Base-by-base conservation (phyloP, 352 stramenopile species). In the Saprolegnia diclina region DNA sequence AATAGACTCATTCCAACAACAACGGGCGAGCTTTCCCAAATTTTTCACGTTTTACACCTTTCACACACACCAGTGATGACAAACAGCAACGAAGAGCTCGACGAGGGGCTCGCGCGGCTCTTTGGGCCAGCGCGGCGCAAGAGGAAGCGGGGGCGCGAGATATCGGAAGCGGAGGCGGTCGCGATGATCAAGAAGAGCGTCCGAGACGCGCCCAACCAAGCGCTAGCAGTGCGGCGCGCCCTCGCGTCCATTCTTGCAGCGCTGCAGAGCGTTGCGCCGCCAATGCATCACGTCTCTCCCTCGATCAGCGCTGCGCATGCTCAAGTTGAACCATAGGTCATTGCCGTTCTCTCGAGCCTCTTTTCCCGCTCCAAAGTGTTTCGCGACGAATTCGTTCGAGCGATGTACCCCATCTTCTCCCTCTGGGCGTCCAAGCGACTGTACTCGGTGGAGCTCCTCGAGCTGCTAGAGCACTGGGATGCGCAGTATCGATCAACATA, bases 351-450 rank as follows among this genome's bases (percentile, higher is more conserved):
- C n/a, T 54, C 46, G 24, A 29, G 46, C 5, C 24, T 54, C 2
- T 54, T 54, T 54, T 2, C n/a, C 24, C 46, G 46, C 46, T 54
- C 46, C 46, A 54, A 54, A 54, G n/a, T 54, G n/a, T 54, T 54
- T 54, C 46, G 46, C n/a, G 46, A 54, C 24, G 46, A 54, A 5
- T 54, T 54, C 24, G n/a, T 54, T 5, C n/a, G 24, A 54, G 24
- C n/a, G 24, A 54, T 54, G 46, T 29, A 54, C 24, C 46, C 46
- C n/a, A 29, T 54, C n/a, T 54, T 54, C 24, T 54, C 46, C 2
- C 24, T 54, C n/a, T 54, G 46, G 46, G 2, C 46, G 24, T 29
- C n/a, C n/a, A 22, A 54, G n/a, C 24, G 5, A 29, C 24, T 54
- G 5, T 54, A 54, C 24, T 54, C 46, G 46, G 24, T 54, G 2